phyloP scores from a whole-genome alignment of 306 rosid genomes.

The Dalbergia cochinchinensis region DNA sequence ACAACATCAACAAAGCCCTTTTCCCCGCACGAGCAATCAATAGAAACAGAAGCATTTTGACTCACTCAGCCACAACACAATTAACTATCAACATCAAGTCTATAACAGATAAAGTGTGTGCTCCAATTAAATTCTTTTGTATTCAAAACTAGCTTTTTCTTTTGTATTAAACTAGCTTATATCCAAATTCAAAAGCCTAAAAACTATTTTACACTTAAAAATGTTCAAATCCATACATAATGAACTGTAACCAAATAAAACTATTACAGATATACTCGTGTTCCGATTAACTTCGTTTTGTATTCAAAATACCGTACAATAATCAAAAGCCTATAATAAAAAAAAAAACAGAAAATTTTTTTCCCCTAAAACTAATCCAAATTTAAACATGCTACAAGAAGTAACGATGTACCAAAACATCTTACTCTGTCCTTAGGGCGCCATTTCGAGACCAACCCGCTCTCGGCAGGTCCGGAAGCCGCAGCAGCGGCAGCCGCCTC shows the following conservation, averaged over 20 bases:
- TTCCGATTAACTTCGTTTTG: not conserved
- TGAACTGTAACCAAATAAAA: not conserved
- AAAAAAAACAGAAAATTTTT: not conserved
- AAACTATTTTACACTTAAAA: not conserved
- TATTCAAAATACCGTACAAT: not conserved
- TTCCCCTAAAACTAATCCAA: not conserved
- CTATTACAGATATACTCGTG: not conserved
- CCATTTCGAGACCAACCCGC: conserved; percentile 95
- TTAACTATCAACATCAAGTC: not conserved
- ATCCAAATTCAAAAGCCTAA: not conserved
- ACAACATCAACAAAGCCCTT: not conserved
- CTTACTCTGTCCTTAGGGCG: conserved; percentile 92
- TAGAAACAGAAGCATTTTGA: not conserved
- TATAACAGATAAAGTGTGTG: not conserved
- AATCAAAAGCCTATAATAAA: not conserved
- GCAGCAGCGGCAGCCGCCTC: conserved; percentile 64
- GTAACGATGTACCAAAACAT: not conserved
- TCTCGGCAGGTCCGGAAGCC: conserved; percentile 78
- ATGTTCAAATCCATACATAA: not conserved
- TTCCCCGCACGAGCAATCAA: not conserved
- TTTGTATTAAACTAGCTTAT: not conserved
- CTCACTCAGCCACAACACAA: not conserved
- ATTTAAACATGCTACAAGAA: not conserved
- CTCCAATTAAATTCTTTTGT: not conserved
- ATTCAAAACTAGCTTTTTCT: not conserved